Percentiles rank a stretch among this genome's conserved stretches.
phyloP scores from a whole-genome alignment of 2,329 filamentous ascomycete genomes.

The Hypoxylon sp. region DNA sequence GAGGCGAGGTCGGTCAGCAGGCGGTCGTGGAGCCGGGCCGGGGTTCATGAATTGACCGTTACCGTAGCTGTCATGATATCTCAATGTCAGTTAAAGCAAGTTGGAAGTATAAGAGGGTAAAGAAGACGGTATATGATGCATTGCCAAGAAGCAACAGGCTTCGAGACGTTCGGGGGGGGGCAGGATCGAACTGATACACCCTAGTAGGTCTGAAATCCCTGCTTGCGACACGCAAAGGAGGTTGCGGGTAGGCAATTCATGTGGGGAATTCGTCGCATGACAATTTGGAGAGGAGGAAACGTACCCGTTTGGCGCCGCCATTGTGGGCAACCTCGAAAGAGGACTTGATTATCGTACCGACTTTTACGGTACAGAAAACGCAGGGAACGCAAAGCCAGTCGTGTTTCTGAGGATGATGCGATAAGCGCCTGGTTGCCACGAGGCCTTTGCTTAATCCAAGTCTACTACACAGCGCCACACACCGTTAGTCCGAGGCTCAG shows the following conservation, averaged over 20 bases:
- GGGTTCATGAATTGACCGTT: conserved; percentile 91
- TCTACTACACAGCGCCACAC: conserved; percentile 36
- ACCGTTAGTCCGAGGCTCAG: conserved; percentile 26
- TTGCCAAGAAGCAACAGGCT: too few species aligned
- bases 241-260: conserved; percentile 3
- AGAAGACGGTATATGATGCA: neutral
- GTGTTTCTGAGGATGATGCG: conserved; percentile 16
- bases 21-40: conserved; percentile 90
- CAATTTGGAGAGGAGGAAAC: too few species aligned
- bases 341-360: conserved; percentile 15
- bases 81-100: conserved; percentile 40
- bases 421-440: conserved; percentile 20
- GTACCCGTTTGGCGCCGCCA: conserved; percentile 45
- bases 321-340: conserved; percentile 28
- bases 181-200: conserved; percentile 1
- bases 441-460: conserved; percentile 37
- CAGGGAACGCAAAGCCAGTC: conserved; percentile 16
- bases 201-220: neutral
- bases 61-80: conserved; percentile 57
- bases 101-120: neutral
- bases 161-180: too few species aligned
- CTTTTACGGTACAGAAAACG: conserved; percentile 23
- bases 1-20: conserved; percentile 82
- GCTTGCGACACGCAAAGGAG: conserved; percentile 7
- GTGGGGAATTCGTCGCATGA: conserved; percentile 1